Conservation (phyloP, 306 rosid genomes). For the Datisca glomerata region DNA sequence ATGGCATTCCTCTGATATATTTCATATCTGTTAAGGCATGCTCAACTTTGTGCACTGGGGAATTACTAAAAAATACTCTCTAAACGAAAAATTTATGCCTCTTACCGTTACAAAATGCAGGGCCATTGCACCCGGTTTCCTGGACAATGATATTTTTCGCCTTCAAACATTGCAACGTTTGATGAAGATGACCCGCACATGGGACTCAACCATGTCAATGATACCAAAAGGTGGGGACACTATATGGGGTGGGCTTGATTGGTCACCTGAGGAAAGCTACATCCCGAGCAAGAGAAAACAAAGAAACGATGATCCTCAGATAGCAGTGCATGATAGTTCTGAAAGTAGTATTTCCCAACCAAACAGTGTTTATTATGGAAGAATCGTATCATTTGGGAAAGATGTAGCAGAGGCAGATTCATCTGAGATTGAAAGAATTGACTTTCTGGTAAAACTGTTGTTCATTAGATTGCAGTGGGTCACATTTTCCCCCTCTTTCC, state of each 20-base stretch:
- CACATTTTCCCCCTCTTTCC: neutral
- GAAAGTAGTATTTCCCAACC: constrained; percentile 17
- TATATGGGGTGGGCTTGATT: constrained; percentile 83
- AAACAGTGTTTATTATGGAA: constrained; percentile 40
- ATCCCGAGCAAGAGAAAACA: constrained; percentile 29
- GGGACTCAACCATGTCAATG: constrained; percentile 94
- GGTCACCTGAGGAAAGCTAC: constrained; percentile 72
- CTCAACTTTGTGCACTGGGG: too few relatives aligned
- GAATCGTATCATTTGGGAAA: constrained; percentile 68
- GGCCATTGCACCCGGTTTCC: constrained; percentile 69
- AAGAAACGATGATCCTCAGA: constrained; percentile 16
- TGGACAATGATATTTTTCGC: constrained; percentile 70
- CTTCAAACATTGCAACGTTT: constrained; percentile 73
- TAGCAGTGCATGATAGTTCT: constrained; percentile 17
- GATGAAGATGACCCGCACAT: constrained; percentile 78
- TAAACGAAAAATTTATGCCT: neutral
- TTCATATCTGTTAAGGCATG: too few relatives aligned
- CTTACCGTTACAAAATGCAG: constrained; percentile 20
- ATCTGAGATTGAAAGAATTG: constrained; percentile 40
- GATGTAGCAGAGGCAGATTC: constrained; percentile 59
- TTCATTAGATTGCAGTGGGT: neutral
- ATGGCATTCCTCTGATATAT: too few relatives aligned
- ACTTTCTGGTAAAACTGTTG: constrained; percentile 40
- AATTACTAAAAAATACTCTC: too few relatives aligned
- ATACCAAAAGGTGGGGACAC: constrained; percentile 78